These are phyloP conservation scores for Schizothecium vesticola DNA, from an alignment of 495 filamentous ascomycete genomes.

Conservation along the genomic window DNA sequence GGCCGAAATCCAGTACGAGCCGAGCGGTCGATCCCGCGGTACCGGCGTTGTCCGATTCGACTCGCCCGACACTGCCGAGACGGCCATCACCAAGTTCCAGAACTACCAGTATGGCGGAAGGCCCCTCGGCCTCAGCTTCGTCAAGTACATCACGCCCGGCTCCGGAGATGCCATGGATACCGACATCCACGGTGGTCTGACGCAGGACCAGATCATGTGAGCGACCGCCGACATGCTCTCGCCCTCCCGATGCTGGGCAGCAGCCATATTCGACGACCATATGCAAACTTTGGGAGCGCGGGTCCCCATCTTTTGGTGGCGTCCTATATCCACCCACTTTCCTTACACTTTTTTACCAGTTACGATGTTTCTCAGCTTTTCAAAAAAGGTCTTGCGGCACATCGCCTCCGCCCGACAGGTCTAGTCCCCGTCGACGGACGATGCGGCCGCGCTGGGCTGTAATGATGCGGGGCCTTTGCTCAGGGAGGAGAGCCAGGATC, in stretches of 20 bases:
- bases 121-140: constrained; percentile 84
- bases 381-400: constrained; percentile 4
- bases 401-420: background rate
- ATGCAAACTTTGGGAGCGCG: background rate
- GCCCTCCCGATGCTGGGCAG: background rate
- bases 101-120: constrained; percentile 96
- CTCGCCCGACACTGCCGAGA: constrained; percentile 75
- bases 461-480: constrained; percentile 13
- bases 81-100: constrained; percentile 92
- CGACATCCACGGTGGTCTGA: constrained; percentile 67
- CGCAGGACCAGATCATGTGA: constrained; percentile 98
- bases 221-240: background rate
- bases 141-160: constrained; percentile 73
- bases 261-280: background rate
- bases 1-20: constrained; percentile 97
- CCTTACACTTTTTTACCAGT: constrained; percentile 8
- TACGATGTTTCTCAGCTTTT: constrained; percentile 17
- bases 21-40: constrained; percentile 89
- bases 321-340: constrained; percentile 4
- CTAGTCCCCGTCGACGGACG: background rate
- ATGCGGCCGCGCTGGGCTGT: constrained; percentile 5
- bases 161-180: constrained; percentile 76
- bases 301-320: background rate
- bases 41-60: constrained; percentile 95
- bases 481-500: constrained; percentile 15